These are phyloP conservation scores for Kwoniella pini DNA, from an alignment of 768 basidiomycete genomes.

Conservation along the genomic window DNA sequence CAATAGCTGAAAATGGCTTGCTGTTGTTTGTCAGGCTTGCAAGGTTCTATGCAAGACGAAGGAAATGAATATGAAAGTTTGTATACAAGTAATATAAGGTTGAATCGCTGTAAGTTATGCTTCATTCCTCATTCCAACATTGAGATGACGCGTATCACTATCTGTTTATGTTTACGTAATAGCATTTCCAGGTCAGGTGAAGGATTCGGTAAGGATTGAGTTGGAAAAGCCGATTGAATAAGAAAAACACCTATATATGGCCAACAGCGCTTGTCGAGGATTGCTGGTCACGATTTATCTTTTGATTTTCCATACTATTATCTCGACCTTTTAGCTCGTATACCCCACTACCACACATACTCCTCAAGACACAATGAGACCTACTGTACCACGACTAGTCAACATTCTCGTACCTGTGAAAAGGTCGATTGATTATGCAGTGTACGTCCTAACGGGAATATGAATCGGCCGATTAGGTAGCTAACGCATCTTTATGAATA, in stretches of 20 bases:
- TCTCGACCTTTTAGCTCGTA: not conserved
- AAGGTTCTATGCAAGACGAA: too few relatives aligned
- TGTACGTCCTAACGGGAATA: constrained; percentile 54
- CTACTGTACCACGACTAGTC: constrained; percentile 60
- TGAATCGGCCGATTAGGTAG: not conserved
- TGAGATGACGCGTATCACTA: constrained; percentile 10
- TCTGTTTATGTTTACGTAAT: not conserved
- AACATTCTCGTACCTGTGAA: constrained; percentile 95
- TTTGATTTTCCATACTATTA: not conserved
- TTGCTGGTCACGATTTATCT: not conserved
- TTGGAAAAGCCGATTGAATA: constrained; percentile 7
- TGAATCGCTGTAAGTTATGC: not conserved
- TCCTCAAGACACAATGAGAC: constrained; percentile 33
- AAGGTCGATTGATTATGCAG: constrained; percentile 93
- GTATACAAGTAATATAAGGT: not conserved
- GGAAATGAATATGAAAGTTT: not conserved
- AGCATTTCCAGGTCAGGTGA: not conserved
- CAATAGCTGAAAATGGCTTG: not conserved
- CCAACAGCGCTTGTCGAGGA: not conserved
- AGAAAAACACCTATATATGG: too few relatives aligned
- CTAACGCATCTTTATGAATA: too few relatives aligned
- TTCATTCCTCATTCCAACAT: not conserved
- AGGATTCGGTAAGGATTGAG: not conserved
- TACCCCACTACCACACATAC: not conserved
- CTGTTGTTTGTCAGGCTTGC: too few relatives aligned